A percentile compares a stretch with the other conserved stretches of the same genome.
Conservation (phyloP, 768 basidiomycete genomes). For the Boletales sp. region DNA sequence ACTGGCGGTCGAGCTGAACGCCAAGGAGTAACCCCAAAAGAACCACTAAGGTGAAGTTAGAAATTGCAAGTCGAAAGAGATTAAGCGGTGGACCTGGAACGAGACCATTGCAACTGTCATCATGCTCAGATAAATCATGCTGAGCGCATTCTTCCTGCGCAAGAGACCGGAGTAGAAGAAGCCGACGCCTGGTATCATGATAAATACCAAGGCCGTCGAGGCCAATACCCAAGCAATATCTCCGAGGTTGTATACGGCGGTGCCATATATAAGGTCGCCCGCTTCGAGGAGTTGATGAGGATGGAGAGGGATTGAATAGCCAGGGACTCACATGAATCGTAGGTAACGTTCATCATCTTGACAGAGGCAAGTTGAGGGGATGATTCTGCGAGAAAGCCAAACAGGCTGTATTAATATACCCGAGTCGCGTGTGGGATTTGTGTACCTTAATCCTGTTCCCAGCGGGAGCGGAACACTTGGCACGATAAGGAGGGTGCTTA, state of each 20-base stretch:
- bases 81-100: conserved; percentile 73
- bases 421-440: conserved; percentile 17
- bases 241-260: conserved; percentile 51
- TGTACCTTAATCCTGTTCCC: conserved; percentile 7
- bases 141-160: conserved; percentile 89
- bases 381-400: not conserved
- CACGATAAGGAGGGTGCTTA: conserved; percentile 19
- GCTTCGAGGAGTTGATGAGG: conserved; percentile 25
- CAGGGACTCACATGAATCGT: conserved; percentile 34
- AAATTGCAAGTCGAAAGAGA: conserved; percentile 3
- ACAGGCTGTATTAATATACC: conserved; percentile 17
- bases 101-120: conserved; percentile 74
- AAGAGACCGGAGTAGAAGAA: conserved; percentile 91
- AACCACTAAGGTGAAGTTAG: conserved; percentile 63
- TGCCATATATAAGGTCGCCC: conserved; percentile 33
- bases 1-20: conserved; percentile 76
- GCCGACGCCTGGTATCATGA: conserved; percentile 84
- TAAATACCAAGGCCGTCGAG: conserved; percentile 76
- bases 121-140: conserved; percentile 82
- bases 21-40: conserved; percentile 94
- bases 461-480: conserved; percentile 3
- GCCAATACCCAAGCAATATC: conserved; percentile 69
- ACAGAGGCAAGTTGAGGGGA: too few species aligned
- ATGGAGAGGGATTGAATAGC: not conserved
- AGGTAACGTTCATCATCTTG: conserved; percentile 39